Conservation (phyloP, 2,329 filamentous ascomycete genomes). For the Stylonectria norvegica region DNA sequence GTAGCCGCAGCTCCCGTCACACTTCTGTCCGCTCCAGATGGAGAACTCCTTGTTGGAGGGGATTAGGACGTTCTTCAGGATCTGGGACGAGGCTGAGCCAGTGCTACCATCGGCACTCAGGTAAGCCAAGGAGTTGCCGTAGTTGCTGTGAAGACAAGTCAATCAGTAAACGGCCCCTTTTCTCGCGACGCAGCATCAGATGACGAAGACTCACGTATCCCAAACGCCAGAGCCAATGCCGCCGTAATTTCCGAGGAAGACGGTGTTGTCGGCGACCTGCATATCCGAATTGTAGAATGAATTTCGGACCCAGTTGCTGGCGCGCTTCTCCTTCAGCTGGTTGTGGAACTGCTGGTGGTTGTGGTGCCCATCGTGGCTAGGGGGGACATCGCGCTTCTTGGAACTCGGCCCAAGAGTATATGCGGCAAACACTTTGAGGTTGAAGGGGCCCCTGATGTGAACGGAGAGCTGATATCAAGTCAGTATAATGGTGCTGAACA, state of each 20-base stretch:
- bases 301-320: conserved; percentile 38
- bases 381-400: not conserved
- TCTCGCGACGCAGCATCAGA: not conserved
- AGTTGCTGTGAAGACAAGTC: conserved; percentile 32
- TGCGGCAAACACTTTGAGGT: not conserved
- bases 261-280: conserved; percentile 40
- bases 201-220: conserved; percentile 37
- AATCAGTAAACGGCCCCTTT: conserved; percentile 7
- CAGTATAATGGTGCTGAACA: not conserved
- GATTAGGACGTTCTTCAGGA: conserved; percentile 38
- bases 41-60: conserved; percentile 44
- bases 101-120: conserved; percentile 40
- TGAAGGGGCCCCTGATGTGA: not conserved
- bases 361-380: not conserved
- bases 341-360: not conserved
- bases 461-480: not conserved
- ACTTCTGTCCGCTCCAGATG: conserved; percentile 44
- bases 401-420: not conserved
- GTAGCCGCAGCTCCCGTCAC: conserved; percentile 43
- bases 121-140: conserved; percentile 46
- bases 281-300: conserved; percentile 44
- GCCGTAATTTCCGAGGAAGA: conserved; percentile 49
- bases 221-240: conserved; percentile 41
- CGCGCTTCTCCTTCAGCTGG: not conserved
- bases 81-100: conserved; percentile 37